These are phyloP conservation scores for Panicum miliaceum DNA, from an alignment of 176 grass and related monocot genomes.

Conservation along the genomic window DNA sequence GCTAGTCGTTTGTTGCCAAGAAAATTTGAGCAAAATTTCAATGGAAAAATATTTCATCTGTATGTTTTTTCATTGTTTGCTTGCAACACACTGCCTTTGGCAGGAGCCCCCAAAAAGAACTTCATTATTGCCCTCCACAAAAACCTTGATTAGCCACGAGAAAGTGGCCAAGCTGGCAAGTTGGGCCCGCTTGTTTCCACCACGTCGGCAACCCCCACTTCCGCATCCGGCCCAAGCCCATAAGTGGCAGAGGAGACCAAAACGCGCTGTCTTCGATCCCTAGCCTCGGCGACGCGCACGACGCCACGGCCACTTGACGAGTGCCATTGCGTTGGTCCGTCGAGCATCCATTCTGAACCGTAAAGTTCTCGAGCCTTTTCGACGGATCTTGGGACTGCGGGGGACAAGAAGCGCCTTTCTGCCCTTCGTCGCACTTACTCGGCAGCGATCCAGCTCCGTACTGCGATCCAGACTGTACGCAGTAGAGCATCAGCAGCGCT, in stretches of 20 bases:
- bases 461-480: conserved; percentile 22
- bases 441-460: neutral
- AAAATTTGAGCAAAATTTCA: neutral
- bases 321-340: neutral
- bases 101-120: too few species aligned
- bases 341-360: neutral
- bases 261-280: too few species aligned
- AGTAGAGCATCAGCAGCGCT: too few species aligned
- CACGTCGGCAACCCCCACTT: neutral
- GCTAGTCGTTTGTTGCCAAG: neutral
- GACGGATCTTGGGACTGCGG: neutral
- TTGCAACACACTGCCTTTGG: neutral
- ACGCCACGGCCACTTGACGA: neutral
- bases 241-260: neutral
- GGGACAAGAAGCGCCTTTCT: conserved; percentile 38
- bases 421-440: neutral
- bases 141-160: too few species aligned
- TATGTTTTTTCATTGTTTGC: neutral
- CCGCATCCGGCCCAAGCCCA: neutral
- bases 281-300: too few species aligned
- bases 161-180: too few species aligned
- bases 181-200: too few species aligned
- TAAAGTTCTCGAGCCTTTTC: neutral
- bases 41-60: neutral
- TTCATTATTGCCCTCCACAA: too few species aligned